Percentiles rank a stretch among this genome's conserved stretches.
Conservation (phyloP, 345 rosid species). For the Cardamine chenopodiifolia region DNA sequence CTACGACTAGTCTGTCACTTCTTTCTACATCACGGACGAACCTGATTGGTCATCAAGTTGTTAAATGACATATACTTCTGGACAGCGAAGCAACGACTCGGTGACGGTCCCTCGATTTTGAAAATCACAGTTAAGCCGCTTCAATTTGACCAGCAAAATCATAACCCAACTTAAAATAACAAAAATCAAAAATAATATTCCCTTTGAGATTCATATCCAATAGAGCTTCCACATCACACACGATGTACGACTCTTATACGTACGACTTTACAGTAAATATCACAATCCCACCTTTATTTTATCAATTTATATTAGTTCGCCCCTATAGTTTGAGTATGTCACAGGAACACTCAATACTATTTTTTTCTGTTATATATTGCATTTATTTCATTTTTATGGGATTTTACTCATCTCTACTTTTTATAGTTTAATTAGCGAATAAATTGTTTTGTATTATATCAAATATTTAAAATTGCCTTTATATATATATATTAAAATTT, state of each 20-base stretch:
- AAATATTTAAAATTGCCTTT: background rate
- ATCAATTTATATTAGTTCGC: background rate
- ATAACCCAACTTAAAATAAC: background rate
- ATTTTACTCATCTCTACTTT: background rate
- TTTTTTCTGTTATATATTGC: background rate
- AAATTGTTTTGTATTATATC: background rate
- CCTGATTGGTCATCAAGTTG: slow-evolving; percentile 24
- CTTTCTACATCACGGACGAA: slow-evolving; percentile 13
- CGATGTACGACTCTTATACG: slow-evolving; percentile 36
- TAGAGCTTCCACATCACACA: slow-evolving; percentile 28
- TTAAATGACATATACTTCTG: slow-evolving; percentile 18
- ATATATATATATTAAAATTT: background rate
- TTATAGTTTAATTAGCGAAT: background rate
- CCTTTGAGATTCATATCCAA: slow-evolving; percentile 36
- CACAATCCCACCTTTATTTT: slow-evolving; percentile 11
- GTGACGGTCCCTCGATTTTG: slow-evolving; percentile 33
- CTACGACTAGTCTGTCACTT: slow-evolving; percentile 25
- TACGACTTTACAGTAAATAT: slow-evolving; percentile 12
- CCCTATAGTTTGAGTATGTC: background rate
- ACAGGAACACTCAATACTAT: background rate
- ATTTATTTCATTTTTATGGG: too few species aligned
- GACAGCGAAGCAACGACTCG: slow-evolving; percentile 35
- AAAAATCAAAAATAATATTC: slow-evolving; percentile 28
- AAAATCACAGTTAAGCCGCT: slow-evolving; percentile 9
- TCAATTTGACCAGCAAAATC: slow-evolving; percentile 34